Evolutionary conservation across 352 stramenopile genomes (phyloP).

Genomic region (Phytophthora chlamydospora): DNA sequence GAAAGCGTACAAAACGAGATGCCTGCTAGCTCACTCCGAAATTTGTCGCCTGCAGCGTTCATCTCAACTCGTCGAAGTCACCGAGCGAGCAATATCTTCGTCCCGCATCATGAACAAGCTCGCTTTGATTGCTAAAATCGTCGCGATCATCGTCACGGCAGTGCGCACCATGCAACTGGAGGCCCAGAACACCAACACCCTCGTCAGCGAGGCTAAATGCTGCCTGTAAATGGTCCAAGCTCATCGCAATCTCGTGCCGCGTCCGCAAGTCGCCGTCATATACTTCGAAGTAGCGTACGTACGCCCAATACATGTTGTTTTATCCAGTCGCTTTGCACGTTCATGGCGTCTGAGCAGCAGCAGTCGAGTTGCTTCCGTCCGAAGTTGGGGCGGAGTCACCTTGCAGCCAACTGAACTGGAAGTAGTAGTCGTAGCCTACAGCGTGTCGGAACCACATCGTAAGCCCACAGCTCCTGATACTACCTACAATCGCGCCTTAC

Average conservation of each 20-base stretch:
- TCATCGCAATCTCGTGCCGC: too few species aligned
- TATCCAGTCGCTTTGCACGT: not conserved
- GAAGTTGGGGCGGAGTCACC: not conserved
- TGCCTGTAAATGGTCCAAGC: conserved; percentile 12
- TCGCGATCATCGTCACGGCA: not conserved
- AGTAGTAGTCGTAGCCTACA: conserved; percentile 36
- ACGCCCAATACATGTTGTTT: not conserved
- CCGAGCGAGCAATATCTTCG: not conserved
- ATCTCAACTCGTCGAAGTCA: not conserved
- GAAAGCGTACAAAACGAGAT: not conserved
- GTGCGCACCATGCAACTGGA: not conserved
- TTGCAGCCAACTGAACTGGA: conserved; percentile 35
- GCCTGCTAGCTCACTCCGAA: conserved; percentile 8
- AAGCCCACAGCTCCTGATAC: too few species aligned
- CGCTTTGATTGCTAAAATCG: not conserved
- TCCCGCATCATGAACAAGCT: conserved; percentile 15
- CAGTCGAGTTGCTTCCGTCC: conserved; percentile 1
- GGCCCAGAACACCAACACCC: not conserved
- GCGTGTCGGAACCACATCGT: too few species aligned
- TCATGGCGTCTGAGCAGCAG: not conserved
- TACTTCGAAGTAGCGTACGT: too few species aligned
- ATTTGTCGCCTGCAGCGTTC: conserved; percentile 6
- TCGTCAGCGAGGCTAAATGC: conserved; percentile 20
- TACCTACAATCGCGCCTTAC: conserved; percentile 3
- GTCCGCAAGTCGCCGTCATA: too few species aligned